Percentiles rank a stretch among this genome's conserved stretches.
Evolutionary conservation across 2,329 filamentous ascomycete species (phyloP).

Genomic region (Neopestalotiopsis rosae): DNA sequence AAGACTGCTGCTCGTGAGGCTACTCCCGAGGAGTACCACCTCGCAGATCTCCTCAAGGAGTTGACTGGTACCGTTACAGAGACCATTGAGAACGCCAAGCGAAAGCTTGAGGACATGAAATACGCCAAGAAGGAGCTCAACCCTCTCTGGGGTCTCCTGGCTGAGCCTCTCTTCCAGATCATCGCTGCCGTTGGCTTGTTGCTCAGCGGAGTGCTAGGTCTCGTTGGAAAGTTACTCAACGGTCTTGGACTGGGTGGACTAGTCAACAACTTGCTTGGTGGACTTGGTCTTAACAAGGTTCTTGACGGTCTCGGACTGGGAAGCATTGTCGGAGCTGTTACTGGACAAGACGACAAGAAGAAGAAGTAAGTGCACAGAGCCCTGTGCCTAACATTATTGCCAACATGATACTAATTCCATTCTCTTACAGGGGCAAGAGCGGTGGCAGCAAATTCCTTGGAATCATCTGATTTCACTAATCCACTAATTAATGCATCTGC

Average conservation of each 20-base stretch:
- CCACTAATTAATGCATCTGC: not conserved
- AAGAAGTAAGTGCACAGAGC: slow-evolving; percentile 27
- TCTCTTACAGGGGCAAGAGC: not conserved
- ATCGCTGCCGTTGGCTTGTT: slow-evolving; percentile 86
- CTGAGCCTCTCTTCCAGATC: slow-evolving; percentile 91
- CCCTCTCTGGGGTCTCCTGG: slow-evolving; percentile 82
- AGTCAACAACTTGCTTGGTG: slow-evolving; percentile 79
- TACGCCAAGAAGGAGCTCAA: slow-evolving; percentile 95
- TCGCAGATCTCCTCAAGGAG: slow-evolving; percentile 86
- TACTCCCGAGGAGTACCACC: slow-evolving; percentile 80
- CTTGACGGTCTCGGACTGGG: slow-evolving; percentile 75
- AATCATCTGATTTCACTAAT: slow-evolving; percentile 20
- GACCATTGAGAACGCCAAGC: slow-evolving; percentile 87
- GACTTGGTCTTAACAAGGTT: slow-evolving; percentile 76
- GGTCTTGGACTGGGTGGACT: slow-evolving; percentile 83
- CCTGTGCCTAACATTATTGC: not conserved
- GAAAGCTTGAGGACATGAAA: slow-evolving; percentile 88
- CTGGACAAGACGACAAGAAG: slow-evolving; percentile 47
- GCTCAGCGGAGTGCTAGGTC: slow-evolving; percentile 80
- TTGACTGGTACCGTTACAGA: slow-evolving; percentile 80
- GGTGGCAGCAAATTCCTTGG: slow-evolving; percentile 23
- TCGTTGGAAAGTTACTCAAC: slow-evolving; percentile 81
- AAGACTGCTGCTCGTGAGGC: slow-evolving; percentile 77
- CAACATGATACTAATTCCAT: not conserved
- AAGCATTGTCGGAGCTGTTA: slow-evolving; percentile 46